Conservation (phyloP, 768 basidiomycete species). For the Suillus fuscotomentosus region DNA sequence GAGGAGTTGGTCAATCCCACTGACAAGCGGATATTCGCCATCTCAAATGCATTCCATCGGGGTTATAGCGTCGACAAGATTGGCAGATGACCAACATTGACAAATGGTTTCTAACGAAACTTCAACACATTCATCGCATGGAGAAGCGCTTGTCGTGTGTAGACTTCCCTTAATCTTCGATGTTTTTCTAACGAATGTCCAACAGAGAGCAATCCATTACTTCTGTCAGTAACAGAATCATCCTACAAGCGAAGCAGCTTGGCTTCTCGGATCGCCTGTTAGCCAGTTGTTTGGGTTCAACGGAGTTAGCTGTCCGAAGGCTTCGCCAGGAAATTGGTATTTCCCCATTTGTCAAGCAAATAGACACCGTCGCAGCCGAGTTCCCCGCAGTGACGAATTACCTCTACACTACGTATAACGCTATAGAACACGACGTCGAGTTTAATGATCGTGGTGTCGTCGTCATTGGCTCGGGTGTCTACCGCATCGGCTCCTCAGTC, state of each 20-base stretch:
- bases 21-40: slow-evolving; percentile 96
- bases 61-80: slow-evolving; percentile 96
- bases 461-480: slow-evolving; percentile 97
- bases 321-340: slow-evolving; percentile 84
- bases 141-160: slow-evolving; percentile 76
- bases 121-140: slow-evolving; percentile 81
- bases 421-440: slow-evolving; percentile 85
- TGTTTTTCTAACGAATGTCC: background rate
- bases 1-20: slow-evolving; percentile 93
- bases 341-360: slow-evolving; percentile 94
- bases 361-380: slow-evolving; percentile 98
- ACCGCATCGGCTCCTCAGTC: slow-evolving; percentile 98
- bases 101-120: slow-evolving; percentile 95
- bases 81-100: slow-evolving; percentile 99
- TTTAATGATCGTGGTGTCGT: slow-evolving; percentile 94
- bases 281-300: slow-evolving; percentile 79
- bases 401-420: slow-evolving; percentile 97
- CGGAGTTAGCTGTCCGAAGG: slow-evolving; percentile 89
- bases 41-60: slow-evolving; percentile 88
- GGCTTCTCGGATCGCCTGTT: slow-evolving; percentile 96
- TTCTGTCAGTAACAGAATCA: slow-evolving; percentile 55
- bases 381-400: slow-evolving; percentile 99
- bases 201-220: slow-evolving; percentile 62
- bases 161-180: background rate
- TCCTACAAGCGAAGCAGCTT: slow-evolving; percentile 86